Percentiles rank a stretch among this genome's conserved stretches.
Conservation (phyloP, 257 asterid species). For the Solanum ossicruentum region DNA sequence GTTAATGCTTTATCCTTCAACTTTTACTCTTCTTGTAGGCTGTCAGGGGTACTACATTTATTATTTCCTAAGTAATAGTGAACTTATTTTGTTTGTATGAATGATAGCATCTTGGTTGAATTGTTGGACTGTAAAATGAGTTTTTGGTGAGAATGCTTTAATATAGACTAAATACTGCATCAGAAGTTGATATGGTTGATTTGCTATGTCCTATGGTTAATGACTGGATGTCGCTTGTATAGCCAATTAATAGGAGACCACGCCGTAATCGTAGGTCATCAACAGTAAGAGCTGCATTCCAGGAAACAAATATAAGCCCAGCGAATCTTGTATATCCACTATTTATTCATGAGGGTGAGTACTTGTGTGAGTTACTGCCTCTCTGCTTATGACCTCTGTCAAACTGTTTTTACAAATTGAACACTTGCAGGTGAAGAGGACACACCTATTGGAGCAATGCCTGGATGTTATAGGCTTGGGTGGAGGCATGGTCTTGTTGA, state of each 20-base stretch:
- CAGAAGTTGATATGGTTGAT: background rate
- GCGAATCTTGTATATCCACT: constrained; percentile 95
- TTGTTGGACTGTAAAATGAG: background rate
- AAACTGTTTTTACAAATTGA: background rate
- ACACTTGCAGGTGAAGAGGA: constrained; percentile 77
- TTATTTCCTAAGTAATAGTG: background rate
- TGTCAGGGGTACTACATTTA: background rate
- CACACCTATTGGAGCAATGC: constrained; percentile 98
- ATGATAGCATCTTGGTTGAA: background rate
- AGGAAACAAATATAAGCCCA: constrained; percentile 80
- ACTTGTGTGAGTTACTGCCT: background rate
- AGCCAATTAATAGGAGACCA: constrained; percentile 67
- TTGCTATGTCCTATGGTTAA: background rate
- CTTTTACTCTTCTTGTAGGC: background rate
- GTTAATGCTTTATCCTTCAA: background rate
- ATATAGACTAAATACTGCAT: background rate
- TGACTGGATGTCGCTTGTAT: constrained; percentile 5
- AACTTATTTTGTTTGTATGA: background rate
- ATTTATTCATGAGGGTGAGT: constrained; percentile 86
- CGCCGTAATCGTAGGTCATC: constrained; percentile 84
- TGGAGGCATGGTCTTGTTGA: constrained; percentile 96
- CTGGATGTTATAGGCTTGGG: constrained; percentile 96
- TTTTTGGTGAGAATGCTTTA: background rate
- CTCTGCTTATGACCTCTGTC: background rate
- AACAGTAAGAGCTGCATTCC: constrained; percentile 70